These are phyloP conservation scores for Aspergillus ochraceoroseus DNA, from an alignment of 2,329 filamentous ascomycete genomes.

Conservation along the genomic window DNA sequence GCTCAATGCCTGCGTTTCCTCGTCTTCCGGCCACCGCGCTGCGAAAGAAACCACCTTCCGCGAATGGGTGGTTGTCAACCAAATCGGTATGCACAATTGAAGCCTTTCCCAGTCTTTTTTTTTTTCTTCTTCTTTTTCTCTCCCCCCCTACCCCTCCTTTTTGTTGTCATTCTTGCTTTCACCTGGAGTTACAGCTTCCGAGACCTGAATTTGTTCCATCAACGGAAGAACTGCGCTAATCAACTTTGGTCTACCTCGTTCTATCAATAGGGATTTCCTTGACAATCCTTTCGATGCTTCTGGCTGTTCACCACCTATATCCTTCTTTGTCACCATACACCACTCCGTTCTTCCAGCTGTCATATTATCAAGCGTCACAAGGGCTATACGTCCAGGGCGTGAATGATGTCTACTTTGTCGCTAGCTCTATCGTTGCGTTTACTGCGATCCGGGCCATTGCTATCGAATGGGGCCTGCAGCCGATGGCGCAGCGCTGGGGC, in stretches of 20 bases:
- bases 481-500: constrained; percentile 67
- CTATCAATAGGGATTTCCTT: constrained; percentile 65
- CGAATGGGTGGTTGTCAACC: constrained; percentile 69
- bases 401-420: constrained; percentile 73
- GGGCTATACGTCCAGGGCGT: constrained; percentile 69
- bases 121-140: not conserved
- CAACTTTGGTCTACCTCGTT: no score
- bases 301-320: constrained; percentile 75
- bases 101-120: not conserved
- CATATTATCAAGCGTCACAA: constrained; percentile 68
- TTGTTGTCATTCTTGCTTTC: no score
- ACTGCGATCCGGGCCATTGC: constrained; percentile 76
- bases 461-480: constrained; percentile 83
- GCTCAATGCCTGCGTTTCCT: constrained; percentile 42
- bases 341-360: constrained; percentile 81
- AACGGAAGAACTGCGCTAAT: constrained; percentile 7
- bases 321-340: constrained; percentile 73
- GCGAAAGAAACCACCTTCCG: constrained; percentile 41
- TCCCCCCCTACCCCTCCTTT: no score
- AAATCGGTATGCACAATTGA: constrained; percentile 61
- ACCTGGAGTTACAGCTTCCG: no score
- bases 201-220: no score
- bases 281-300: constrained; percentile 77
- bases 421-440: constrained; percentile 75
- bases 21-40: constrained; percentile 25